Base-by-base conservation (phyloP, 2,329 filamentous ascomycete genomes). In the Paraphoma sp. region DNA sequence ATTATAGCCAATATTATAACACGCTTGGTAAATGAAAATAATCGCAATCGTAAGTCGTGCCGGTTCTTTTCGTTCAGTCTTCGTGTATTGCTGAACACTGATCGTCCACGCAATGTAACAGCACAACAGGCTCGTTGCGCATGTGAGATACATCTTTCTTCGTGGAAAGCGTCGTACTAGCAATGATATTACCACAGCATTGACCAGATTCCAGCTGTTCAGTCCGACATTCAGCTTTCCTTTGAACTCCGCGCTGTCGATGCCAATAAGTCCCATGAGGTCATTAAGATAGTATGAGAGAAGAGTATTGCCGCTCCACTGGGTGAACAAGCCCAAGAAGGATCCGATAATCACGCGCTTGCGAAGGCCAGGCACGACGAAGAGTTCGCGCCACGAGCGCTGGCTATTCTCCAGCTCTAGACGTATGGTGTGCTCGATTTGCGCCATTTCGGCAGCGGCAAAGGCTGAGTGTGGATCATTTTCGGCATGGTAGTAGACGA, bases 251-350 rank as follows among this genome's bases (percentile, higher is more conserved):
- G 57, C 79, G 44, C 81, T 76, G 1, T 66, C 82, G 67, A 88
- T 87, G 30, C 87, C 87, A 36, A 86, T 86, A 40, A 84, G 82
- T 36, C 80, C 76, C 68, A 88, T 87, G 52, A 89, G 80, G 49
- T 82, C 79, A 62, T 86, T 83, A 67, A 87, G 84, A 70, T 89
- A 89, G 74, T 89, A 89, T 57, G 65, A 70, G 79, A 86, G 73
- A 87, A 86, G 6, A 86, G 77, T 38, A 66, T 89, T 89, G 36
- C 87, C 87, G 51, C 82, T 86, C 76, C 87, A 89, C 73, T 89
- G 87, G 1, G 86, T 88, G 68, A 89, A 87, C 62, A 89, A 75
- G 63, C 86, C 87, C 14, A 89, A 80, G 0, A 85, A 87, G 42
- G 88, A 73, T 29, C 88, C 79, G 51, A 89, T 84, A 33, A 83